Base-by-base conservation (phyloP, 2,329 filamentous ascomycete genomes). In the Graphilbum fragrans region DNA sequence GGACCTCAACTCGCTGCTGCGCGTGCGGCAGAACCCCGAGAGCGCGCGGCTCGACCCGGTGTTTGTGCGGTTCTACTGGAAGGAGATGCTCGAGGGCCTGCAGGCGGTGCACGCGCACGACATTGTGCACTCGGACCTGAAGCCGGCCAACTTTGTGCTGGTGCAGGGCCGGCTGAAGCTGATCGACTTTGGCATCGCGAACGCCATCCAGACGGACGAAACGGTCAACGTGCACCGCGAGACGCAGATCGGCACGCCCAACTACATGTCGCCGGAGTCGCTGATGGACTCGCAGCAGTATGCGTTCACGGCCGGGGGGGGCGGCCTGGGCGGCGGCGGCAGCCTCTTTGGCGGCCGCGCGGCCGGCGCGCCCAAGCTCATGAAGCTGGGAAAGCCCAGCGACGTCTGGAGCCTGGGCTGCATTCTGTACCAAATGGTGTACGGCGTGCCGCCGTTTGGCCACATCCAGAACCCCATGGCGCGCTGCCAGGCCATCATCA, bases 131-230 rank as follows among this genome's bases (percentile, higher is more conserved):
- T 94, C 87, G 0, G 92, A 98, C 56, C 70, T 98, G 31, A 98
- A 98, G 61, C 92, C 92, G 0, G 88, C 88, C 53, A 98, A 98
- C 58, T 98, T 98, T 58, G 82, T 98, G 20, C 72, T 96, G 18
- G 87, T 94, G 17, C 79, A 87, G 55, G 92, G 92, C 20, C 77
- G 82, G 21, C 69, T 98, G 31, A 98, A 98, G 61, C 74, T 98
- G 43, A 98, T 98, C 55, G 92, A 98, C 62, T 98, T 98, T 58
- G 92, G 92, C 52, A 98, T 98, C 55, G 92, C 92, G 44, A 94
- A 95, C 55, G 88, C 92, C 38, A 98, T 98, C 53, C 84, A 94
- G 62, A 85, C 80, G 1, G 92, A 96, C 57, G 79, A 95, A 61
- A 98, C 92, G 0, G 83, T 95, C 60, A 98, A 98, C 52, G 88